Conservation (phyloP, 2,329 filamentous ascomycete species). For the Eutypella sp. region DNA sequence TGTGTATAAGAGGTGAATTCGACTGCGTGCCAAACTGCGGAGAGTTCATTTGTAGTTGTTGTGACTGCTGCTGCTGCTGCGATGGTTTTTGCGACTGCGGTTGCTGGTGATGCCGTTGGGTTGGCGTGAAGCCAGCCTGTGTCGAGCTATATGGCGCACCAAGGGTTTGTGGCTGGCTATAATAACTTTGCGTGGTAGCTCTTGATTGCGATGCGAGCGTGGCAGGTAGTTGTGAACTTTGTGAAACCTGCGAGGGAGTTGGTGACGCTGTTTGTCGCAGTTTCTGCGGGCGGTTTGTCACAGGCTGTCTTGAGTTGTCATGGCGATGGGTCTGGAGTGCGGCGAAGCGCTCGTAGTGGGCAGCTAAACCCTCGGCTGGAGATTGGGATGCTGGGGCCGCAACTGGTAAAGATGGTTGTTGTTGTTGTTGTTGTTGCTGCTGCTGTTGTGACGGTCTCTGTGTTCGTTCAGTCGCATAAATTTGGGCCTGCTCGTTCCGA, state of each 20-base stretch:
- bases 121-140: conserved; percentile 21
- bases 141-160: conserved; percentile 23
- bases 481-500: conserved; percentile 20
- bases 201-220: conserved; percentile 24
- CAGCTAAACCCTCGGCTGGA: conserved; percentile 22
- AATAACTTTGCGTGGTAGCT: conserved; percentile 22
- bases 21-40: conserved; percentile 27
- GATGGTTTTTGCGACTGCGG: conserved; percentile 21
- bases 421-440: too few relatives aligned
- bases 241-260: conserved; percentile 21
- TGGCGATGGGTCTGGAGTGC: conserved; percentile 19
- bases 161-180: conserved; percentile 22
- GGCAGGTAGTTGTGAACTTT: conserved; percentile 22
- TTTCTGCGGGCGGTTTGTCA: conserved; percentile 21
- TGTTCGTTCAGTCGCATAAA: conserved; percentile 16
- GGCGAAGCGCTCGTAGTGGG: conserved; percentile 25
- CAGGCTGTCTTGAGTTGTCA: conserved; percentile 17
- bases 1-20: conserved; percentile 27
- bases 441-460: conserved; percentile 21
- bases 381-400: conserved; percentile 16
- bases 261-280: conserved; percentile 23
- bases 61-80: conserved; percentile 21
- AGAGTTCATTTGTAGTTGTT: conserved; percentile 15
- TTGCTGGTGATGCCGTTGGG: conserved; percentile 24
- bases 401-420: conserved; percentile 15